These are phyloP conservation scores for Cicer judaicum DNA, from an alignment of 306 rosid genomes.

Conservation along the genomic window DNA sequence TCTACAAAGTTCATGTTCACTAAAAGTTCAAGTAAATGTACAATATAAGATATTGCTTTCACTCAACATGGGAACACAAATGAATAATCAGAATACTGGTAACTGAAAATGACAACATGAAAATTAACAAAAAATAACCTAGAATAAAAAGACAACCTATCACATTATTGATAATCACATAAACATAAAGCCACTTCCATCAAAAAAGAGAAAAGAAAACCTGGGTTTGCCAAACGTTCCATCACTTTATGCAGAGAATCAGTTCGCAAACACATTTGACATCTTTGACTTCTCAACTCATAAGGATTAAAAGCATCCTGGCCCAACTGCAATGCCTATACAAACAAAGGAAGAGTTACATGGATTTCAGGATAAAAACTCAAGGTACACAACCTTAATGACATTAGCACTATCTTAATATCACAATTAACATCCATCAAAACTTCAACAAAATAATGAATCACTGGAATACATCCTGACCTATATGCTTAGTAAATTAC, in stretches of 20 bases:
- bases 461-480: neutral
- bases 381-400: constrained; percentile 4
- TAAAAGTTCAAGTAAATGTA: neutral
- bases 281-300: constrained; percentile 85
- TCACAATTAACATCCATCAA: constrained; percentile 38
- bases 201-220: constrained; percentile 44
- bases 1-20: neutral
- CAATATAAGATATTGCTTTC: constrained; percentile 1
- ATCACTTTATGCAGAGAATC: constrained; percentile 95
- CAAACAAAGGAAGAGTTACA: constrained; percentile 35
- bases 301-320: constrained; percentile 69
- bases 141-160: neutral
- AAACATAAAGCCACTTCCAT: constrained; percentile 16
- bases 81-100: constrained; percentile 17
- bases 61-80: constrained; percentile 20
- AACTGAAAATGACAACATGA: neutral
- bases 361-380: constrained; percentile 9
- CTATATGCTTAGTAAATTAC: neutral
- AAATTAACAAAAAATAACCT: constrained; percentile 1
- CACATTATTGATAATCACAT: constrained; percentile 23
- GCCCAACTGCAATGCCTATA: constrained; percentile 92
- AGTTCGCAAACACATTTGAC: constrained; percentile 94
- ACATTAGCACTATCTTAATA: neutral
- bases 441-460: neutral
- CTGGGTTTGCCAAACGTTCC: constrained; percentile 94